Evolutionary conservation across 2,329 filamentous ascomycete species (phyloP).

Genomic region (Aspergillus pseudoglaucus): DNA sequence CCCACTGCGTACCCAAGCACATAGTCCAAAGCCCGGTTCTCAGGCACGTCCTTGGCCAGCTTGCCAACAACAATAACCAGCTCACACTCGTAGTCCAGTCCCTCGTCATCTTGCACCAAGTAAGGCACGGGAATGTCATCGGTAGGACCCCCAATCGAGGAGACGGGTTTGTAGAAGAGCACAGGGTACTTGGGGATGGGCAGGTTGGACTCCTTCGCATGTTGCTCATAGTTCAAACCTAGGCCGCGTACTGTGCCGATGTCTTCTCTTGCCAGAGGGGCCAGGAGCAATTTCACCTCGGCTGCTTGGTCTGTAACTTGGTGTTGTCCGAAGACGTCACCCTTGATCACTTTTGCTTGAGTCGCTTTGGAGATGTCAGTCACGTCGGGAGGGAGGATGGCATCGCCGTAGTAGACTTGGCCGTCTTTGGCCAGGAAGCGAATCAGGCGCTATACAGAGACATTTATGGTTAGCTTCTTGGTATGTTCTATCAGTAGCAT

Average conservation of each 20-base stretch:
- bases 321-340: constrained; percentile 61
- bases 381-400: constrained; percentile 57
- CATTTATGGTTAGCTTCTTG: not conserved
- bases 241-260: constrained; percentile 63
- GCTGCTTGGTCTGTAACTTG: constrained; percentile 57
- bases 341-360: constrained; percentile 57
- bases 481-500: not conserved
- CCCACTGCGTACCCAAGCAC: constrained; percentile 69
- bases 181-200: constrained; percentile 65
- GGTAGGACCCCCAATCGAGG: constrained; percentile 57
- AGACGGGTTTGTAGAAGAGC: constrained; percentile 67
- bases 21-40: constrained; percentile 60
- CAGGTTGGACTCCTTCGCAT: constrained; percentile 64
- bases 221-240: constrained; percentile 65
- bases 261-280: constrained; percentile 57
- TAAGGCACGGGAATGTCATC: constrained; percentile 61
- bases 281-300: constrained; percentile 48
- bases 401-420: constrained; percentile 65
- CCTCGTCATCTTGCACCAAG: constrained; percentile 59
- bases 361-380: constrained; percentile 56
- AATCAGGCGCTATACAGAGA: constrained; percentile 54
- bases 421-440: constrained; percentile 68
- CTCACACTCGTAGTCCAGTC: constrained; percentile 75
- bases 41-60: constrained; percentile 57
- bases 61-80: constrained; percentile 67